A percentile compares a stretch with the other conserved stretches of the same genome.
phyloP scores from a whole-genome alignment of 768 basidiomycete species.

The Pleurotus salmoneostramineus region DNA sequence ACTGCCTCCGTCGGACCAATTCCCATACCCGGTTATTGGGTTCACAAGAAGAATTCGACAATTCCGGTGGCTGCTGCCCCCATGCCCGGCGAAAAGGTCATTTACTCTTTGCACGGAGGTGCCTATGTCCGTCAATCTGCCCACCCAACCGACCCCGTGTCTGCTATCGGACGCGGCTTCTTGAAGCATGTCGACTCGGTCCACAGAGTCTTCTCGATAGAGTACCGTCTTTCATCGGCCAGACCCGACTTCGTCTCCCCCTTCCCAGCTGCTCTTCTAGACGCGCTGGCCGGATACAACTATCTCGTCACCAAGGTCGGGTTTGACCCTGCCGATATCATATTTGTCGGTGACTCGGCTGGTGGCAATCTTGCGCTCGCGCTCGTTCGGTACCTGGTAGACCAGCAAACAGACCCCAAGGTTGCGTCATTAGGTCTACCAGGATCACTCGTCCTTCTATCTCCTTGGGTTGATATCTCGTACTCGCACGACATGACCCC shows the following conservation, averaged over 20 bases:
- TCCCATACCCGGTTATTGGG: slow-evolving; percentile 57
- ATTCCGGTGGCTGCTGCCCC: slow-evolving; percentile 33
- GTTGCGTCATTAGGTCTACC: slow-evolving; percentile 39
- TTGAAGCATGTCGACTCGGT: slow-evolving; percentile 40
- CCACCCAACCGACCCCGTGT: slow-evolving; percentile 47
- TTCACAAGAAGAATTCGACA: slow-evolving; percentile 34
- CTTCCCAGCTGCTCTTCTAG: slow-evolving; percentile 75
- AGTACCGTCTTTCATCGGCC: slow-evolving; percentile 64
- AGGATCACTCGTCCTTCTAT: slow-evolving; percentile 46
- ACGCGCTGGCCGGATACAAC: slow-evolving; percentile 69
- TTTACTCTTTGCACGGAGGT: slow-evolving; percentile 66
- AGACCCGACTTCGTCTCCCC: slow-evolving; percentile 42
- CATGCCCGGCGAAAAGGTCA: slow-evolving; percentile 47
- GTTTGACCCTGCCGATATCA: slow-evolving; percentile 56
- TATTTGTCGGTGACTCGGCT: slow-evolving; percentile 72
- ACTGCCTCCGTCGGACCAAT: slow-evolving; percentile 34
- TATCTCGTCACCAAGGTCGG: slow-evolving; percentile 60
- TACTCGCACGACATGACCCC: slow-evolving; percentile 27
- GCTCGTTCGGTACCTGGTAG: slow-evolving; percentile 56
- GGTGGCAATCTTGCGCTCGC: slow-evolving; percentile 72
- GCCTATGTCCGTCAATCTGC: slow-evolving; percentile 52
- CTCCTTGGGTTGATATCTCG: slow-evolving; percentile 54
- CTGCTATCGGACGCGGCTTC: slow-evolving; percentile 41
- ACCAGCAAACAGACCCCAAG: slow-evolving; percentile 31
- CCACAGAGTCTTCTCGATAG: slow-evolving; percentile 54